Evolutionary conservation across 2,329 filamentous ascomycete genomes (phyloP), one percentile per base, ranked within the genome.

Genomic region (Calonectria multiphialidica): DNA sequence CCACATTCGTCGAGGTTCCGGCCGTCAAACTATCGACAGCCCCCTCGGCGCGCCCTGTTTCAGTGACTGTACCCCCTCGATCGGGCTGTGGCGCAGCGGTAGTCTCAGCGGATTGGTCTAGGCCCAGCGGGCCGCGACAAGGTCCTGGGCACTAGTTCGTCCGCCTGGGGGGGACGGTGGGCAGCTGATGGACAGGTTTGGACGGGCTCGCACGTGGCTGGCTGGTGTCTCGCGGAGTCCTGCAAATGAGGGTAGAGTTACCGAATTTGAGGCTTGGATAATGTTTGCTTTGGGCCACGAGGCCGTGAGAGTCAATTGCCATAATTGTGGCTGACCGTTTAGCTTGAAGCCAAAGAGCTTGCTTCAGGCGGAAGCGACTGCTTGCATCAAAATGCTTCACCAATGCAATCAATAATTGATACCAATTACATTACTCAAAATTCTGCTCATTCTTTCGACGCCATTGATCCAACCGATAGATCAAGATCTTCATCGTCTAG

Each of bases 201-300:
- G 37, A 25, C 21, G 15, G 35, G 33, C 33, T 59, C 30, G 53
- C 53, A 59, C 53, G 53, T 59, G 53, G 35, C 53, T 59, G 53
- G 53, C 53, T 59, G 53, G n/a, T 59, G 53, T 59, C 53, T 59
- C 53, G 35, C 53, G 21, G n/a, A 59, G 53, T 25, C 53, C 53
- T 37, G 21, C 35, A 25, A 28, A 25, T 28, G 21, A 33, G 53
- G 35, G 40, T 59, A 59, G 5, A 33, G 33, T 16, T 33, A 25
- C 33, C 23, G n/a, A 37, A 23, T 2, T 40, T 28, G 9, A 40
- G 33, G 21, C 7, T 59, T 59, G 33, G 8, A 3, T n/a, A 40
- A 28, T 37, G 23, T 13, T 59, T 23, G 9, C 9, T 13, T 25
- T 47, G 2, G n/a, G 44, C 13, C 53, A n/a, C 18, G 33, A 25